A percentile compares a stretch with the other conserved stretches of the same genome.
Conservation (phyloP, 768 basidiomycete species). For the Suillus subluteus region DNA sequence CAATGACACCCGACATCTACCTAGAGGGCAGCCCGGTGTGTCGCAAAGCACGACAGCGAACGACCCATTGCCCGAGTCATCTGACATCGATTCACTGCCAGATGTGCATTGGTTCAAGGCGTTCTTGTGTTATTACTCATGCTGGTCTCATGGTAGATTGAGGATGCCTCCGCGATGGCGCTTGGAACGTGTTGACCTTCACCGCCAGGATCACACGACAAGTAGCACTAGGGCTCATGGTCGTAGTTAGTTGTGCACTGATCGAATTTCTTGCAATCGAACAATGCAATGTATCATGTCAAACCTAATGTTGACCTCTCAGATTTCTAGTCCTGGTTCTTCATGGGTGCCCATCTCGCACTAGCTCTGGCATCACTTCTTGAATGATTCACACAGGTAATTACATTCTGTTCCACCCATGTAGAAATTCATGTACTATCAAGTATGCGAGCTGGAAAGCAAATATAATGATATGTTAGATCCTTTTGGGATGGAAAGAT, state of each 20-base stretch:
- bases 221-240: neutral
- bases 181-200: neutral
- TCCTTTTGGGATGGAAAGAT: conserved; percentile 12
- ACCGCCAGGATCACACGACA: neutral
- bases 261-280: neutral
- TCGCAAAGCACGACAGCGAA: neutral
- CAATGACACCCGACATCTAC: neutral
- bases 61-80: neutral
- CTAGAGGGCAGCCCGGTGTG: neutral
- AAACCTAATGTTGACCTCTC: neutral
- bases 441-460: conserved; percentile 10
- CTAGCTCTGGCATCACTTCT: neutral
- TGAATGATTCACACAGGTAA: neutral
- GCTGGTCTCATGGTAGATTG: conserved; percentile 5
- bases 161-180: neutral
- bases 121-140: neutral
- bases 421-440: conserved; percentile 12
- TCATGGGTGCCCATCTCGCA: neutral
- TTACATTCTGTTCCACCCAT: conserved; percentile 7
- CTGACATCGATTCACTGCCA: neutral
- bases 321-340: neutral
- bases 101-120: neutral
- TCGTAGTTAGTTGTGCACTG: neutral
- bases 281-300: neutral
- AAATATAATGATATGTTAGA: conserved; percentile 13